Evolutionary conservation across 1,284 basidiomycete species (phyloP).

Genomic region (Trichosporon ovoides): DNA sequence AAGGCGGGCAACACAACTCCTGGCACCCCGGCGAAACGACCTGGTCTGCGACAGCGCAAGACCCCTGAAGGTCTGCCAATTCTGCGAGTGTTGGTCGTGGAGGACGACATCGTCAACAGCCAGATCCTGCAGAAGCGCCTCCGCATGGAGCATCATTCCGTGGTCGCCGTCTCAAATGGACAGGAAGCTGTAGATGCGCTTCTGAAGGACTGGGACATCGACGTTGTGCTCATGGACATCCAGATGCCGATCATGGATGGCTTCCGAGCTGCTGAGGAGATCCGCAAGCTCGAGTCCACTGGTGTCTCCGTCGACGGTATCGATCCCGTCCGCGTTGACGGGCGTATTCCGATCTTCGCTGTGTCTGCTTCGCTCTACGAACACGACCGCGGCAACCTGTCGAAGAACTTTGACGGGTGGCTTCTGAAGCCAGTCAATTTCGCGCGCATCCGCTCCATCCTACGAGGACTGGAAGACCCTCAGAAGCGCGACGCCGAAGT

Average conservation of each 20-base stretch:
- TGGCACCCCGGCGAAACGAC: not conserved
- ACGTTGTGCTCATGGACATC: constrained; percentile 77
- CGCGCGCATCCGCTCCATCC: constrained; percentile 60
- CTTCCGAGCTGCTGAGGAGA: constrained; percentile 63
- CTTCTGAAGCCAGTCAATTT: constrained; percentile 82
- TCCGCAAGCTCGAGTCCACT: constrained; percentile 57
- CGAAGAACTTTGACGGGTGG: constrained; percentile 72
- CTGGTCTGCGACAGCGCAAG: not conserved
- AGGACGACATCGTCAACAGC: constrained; percentile 69
- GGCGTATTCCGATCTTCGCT: constrained; percentile 72
- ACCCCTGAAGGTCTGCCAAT: constrained; percentile 26
- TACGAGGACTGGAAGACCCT: constrained; percentile 59
- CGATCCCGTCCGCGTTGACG: constrained; percentile 54
- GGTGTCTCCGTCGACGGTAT: not conserved
- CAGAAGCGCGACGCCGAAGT: constrained; percentile 56
- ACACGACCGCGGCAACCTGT: constrained; percentile 59
- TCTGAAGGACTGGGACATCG: constrained; percentile 56
- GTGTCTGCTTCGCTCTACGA: constrained; percentile 73
- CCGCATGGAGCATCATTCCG: constrained; percentile 61
- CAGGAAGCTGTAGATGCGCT: constrained; percentile 68
- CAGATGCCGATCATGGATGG: constrained; percentile 85
- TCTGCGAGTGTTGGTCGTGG: constrained; percentile 65
- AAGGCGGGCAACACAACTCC: not conserved
- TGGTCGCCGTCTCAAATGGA: constrained; percentile 67
- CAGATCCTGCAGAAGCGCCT: constrained; percentile 67